Evolutionary conservation across 495 filamentous ascomycete species (phyloP).

Genomic region (Staphylotrichum tortipilum): DNA sequence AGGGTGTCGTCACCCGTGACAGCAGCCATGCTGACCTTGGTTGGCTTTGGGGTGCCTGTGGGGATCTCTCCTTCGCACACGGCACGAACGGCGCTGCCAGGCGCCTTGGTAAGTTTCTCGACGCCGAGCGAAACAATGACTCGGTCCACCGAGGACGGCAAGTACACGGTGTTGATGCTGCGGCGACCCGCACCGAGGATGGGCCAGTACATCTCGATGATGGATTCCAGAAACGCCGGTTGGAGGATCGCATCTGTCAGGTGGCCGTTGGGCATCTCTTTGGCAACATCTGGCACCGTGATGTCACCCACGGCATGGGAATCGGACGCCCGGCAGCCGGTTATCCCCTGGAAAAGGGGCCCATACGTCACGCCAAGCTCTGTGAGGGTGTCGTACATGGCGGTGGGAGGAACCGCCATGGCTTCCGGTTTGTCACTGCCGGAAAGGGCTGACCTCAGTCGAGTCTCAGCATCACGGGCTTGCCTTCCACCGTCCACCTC

Average conservation of each 20-base stretch:
- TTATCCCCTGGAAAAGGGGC: constrained; percentile 38
- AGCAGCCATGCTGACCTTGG: constrained; percentile 30
- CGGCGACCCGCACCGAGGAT: constrained; percentile 28
- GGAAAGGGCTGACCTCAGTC: constrained; percentile 21
- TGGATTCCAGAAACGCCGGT: constrained; percentile 45
- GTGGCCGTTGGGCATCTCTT: constrained; percentile 43
- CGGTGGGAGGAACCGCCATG: constrained; percentile 16
- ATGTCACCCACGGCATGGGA: constrained; percentile 35
- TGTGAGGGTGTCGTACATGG: constrained; percentile 32
- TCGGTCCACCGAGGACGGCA: constrained; percentile 33
- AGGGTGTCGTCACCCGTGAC: constrained; percentile 15
- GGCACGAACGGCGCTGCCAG: constrained; percentile 25
- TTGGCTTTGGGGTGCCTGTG: constrained; percentile 22
- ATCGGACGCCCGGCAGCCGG: constrained; percentile 32
- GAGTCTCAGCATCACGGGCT: constrained; percentile 19
- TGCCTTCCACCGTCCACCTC: constrained; percentile 29
- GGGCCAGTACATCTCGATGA: constrained; percentile 41
- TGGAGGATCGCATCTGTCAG: constrained; percentile 41
- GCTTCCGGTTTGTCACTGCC: constrained; percentile 11
- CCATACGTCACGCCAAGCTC: constrained; percentile 37
- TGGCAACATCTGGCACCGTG: constrained; percentile 40
- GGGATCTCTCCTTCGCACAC: constrained; percentile 29
- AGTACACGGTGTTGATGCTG: constrained; percentile 31
- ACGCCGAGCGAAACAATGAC: constrained; percentile 29
- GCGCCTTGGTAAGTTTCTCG: constrained; percentile 16